Evolutionary conservation across 2,329 filamentous ascomycete species (phyloP), one percentile per base, ranked within the genome.

Genomic region (Phyllosticta citribraziliensis): DNA sequence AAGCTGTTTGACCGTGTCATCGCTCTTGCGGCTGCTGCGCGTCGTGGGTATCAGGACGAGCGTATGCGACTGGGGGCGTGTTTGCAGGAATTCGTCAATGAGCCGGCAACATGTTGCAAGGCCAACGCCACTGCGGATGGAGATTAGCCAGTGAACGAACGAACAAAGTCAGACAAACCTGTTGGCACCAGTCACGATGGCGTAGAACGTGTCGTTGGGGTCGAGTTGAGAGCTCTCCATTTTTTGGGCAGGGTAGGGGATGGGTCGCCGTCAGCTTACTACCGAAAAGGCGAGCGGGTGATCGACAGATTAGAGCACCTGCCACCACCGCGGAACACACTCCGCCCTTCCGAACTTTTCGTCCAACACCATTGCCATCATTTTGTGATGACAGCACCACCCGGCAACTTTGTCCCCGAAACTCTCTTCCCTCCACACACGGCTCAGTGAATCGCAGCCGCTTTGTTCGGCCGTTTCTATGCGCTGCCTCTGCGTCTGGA

Each of bases 11-110:
- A 89, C 80, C 3, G 92, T 94, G 62, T 88, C 86, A 63, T 82
- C 80, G 57, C 87, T 88, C 77, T 97, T 97, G 64, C 79, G 76
- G 52, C 80, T 72, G 68, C 86, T 87, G 65, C 93, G 88, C 0
- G 93, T 96, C 5, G 91, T 96, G 65, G 90, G 86, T 65, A 97
- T 84, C 60, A 97, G 80, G 66, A 90, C 83, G 53, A 97, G 83
- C 68, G 88, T 84, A 62, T 89, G 82, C 30, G 80, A 79, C 56
- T 84, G 78, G 30, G 88, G 83, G 40, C 84, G 85, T 12, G 84
- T 84, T 63, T 80, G 77, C 63, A 96, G 84, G 78, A 96, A 97
- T 69, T 96, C 89, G 77, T 96, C 90, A 67, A 96, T 93, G 61
- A 96, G 81, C 63, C 91, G 89, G 70, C 88, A 85, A 72, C 88